Conservation (phyloP, 441 rosid genomes). For the Melianthus villosus region DNA sequence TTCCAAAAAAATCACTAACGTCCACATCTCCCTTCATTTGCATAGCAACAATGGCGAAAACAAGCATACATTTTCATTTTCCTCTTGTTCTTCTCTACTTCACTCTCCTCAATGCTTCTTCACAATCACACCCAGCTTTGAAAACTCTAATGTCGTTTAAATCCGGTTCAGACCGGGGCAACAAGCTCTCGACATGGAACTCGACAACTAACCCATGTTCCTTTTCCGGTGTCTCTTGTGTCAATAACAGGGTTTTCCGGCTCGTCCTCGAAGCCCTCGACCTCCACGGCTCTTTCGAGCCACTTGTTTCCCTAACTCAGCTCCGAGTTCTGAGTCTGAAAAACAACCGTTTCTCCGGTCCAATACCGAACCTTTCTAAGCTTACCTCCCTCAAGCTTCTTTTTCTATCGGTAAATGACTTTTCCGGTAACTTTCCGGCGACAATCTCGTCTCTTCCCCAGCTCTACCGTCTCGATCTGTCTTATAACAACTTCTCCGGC, state of each 20-base stretch:
- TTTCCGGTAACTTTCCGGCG: constrained; percentile 50
- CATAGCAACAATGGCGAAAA: constrained; percentile 32
- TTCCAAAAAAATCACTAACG: neutral
- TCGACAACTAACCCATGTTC: constrained; percentile 23
- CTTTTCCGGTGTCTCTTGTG: constrained; percentile 43
- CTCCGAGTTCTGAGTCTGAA: constrained; percentile 47
- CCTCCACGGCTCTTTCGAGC: constrained; percentile 31
- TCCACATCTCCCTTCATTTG: constrained; percentile 1
- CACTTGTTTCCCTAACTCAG: constrained; percentile 25
- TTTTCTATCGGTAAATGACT: constrained; percentile 58
- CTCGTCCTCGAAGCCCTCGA: constrained; percentile 32
- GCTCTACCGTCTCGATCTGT: constrained; percentile 50
- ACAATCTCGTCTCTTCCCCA: constrained; percentile 38
- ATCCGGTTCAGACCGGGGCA: constrained; percentile 30
- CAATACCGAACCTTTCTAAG: constrained; percentile 51
- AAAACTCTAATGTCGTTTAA: constrained; percentile 39
- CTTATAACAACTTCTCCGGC: constrained; percentile 66
- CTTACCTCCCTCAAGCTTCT: too few relatives aligned
- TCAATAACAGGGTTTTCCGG: constrained; percentile 27
- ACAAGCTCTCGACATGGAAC: constrained; percentile 42
- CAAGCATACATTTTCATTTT: constrained; percentile 9
- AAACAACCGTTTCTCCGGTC: constrained; percentile 30
- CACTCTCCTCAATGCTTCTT: constrained; percentile 13
- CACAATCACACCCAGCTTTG: constrained; percentile 39
- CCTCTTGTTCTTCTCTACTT: constrained; percentile 13